Evolutionary conservation across 371 early-diverging fungal genomes (phyloP), one percentile per base, ranked within the genome.

Genomic region (Mortierella sp.): DNA sequence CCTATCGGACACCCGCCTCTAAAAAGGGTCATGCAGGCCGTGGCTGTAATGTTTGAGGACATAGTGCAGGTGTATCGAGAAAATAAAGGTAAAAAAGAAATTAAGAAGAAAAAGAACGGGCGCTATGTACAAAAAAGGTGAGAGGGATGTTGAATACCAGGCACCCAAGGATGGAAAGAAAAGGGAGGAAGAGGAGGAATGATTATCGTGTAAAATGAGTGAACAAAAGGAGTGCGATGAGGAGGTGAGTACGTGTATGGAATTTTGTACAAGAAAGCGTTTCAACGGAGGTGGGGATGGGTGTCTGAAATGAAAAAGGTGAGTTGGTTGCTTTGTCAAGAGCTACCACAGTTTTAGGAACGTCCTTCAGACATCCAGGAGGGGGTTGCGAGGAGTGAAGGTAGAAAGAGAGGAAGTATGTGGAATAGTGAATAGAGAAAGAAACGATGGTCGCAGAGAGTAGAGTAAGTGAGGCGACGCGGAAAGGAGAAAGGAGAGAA

Each of bases 311-410:
- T 28, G 7, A n/a, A 55, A 28, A 63, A 19, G 16, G 63, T 63
- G 50, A 38, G 42, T 50, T 50, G 68, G 42, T 68, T 68, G 68
- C 42, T 10, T 68, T 65, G 34, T 42, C 68, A 68, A 68, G 68
- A 68, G 68, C 68, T 42, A 68, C 68, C 68, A 38, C 42, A 11
- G 21, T 68, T 7, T 65, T 68, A 42, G 4, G 68, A 11, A 68
- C 24, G 44, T 42, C 42, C 24, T 68, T 19, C 11, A 38, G 44
- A 68, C 68, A 68, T 68, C 44, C 68, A 68, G 34, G 44, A 42
- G 11, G 38, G 24, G 2, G 42, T 21, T 55, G 55, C 8, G 68
- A 38, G 31, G 65, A 21, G 24, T 19, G 24, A 24, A 42, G 38
- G 11, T 50, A 38, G 21, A 38, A 34, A 7, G 42, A 38, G 68